A percentile compares a stretch with the other conserved stretches of the same genome.
phyloP scores from a whole-genome alignment of 805 yeast species.

The Candida chauliodis region DNA sequence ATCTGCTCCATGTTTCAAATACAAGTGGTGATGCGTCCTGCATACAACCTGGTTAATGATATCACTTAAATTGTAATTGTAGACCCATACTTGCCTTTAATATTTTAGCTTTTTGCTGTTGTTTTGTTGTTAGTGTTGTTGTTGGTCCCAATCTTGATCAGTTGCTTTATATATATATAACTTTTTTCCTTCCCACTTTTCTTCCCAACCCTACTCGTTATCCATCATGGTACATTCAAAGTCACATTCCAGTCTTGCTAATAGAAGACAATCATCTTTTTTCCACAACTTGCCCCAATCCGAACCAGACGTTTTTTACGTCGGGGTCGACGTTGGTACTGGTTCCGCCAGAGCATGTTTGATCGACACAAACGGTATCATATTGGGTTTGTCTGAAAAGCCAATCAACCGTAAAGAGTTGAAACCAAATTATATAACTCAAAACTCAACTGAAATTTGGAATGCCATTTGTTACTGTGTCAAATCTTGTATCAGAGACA shows the following conservation, averaged over 20 bases:
- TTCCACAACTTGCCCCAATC: conserved; percentile 38
- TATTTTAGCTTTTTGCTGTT: too few relatives aligned
- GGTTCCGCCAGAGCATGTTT: conserved; percentile 96
- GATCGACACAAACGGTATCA: conserved; percentile 78
- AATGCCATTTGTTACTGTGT: conserved; percentile 80
- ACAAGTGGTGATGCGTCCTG: too few relatives aligned
- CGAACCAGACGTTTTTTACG: conserved; percentile 50
- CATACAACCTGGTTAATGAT: too few relatives aligned
- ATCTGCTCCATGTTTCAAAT: too few relatives aligned
- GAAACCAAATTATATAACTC: conserved; percentile 73
- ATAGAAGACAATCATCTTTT: conserved; percentile 38
- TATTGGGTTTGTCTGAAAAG: conserved; percentile 73
- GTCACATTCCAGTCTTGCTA: conserved; percentile 35
- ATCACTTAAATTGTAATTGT: too few relatives aligned
- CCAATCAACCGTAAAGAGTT: conserved; percentile 75
- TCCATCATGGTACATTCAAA: conserved; percentile 17
- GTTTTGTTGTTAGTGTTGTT: too few relatives aligned
- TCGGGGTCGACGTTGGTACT: conserved; percentile 95
- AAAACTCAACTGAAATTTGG: conserved; percentile 91
- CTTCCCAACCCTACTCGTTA: too few relatives aligned
- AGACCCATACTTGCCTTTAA: too few relatives aligned
- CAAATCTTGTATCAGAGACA: conserved; percentile 65
- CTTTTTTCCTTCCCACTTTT: too few relatives aligned
- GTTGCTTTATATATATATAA: too few relatives aligned
- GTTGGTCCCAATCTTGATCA: too few relatives aligned